A percentile compares a stretch with the other conserved stretches of the same genome.
Conservation (phyloP, 352 stramenopile genomes). For the Phytophthora pluvialis region DNA sequence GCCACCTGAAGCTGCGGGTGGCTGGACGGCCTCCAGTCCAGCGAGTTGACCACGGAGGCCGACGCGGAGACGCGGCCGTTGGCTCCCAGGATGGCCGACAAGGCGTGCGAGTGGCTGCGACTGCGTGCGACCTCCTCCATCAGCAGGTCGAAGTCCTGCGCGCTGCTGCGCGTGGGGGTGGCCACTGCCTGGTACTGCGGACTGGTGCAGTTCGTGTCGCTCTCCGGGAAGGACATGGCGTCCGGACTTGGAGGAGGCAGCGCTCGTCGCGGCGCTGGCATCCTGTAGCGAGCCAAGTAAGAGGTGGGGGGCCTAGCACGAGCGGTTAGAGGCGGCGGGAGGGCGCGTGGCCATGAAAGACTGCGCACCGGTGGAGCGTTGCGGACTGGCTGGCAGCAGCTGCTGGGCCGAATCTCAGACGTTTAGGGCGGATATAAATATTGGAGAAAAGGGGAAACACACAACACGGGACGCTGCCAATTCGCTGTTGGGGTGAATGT, state of each 20-base stretch:
- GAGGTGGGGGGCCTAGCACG: not conserved
- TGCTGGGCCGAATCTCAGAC: constrained; percentile 6
- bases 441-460: constrained; percentile 3
- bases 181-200: constrained; percentile 46
- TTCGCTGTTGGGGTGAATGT: constrained; percentile 1
- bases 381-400: constrained; percentile 6
- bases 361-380: constrained; percentile 5
- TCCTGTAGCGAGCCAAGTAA: constrained; percentile 24
- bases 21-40: constrained; percentile 33
- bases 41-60: constrained; percentile 3
- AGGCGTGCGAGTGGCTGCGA: constrained; percentile 51
- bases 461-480: constrained; percentile 13
- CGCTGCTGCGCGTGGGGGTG: constrained; percentile 34
- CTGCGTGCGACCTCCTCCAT: constrained; percentile 17
- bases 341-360: too few species aligned
- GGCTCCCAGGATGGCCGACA: constrained; percentile 50
- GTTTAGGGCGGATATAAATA: constrained; percentile 27
- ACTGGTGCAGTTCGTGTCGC: constrained; percentile 17
- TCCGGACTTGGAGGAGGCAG: constrained; percentile 26
- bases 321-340: too few species aligned
- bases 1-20: constrained; percentile 23
- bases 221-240: constrained; percentile 1
- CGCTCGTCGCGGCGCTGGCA: constrained; percentile 30
- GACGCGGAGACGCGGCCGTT: constrained; percentile 22
- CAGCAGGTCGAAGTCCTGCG: constrained; percentile 20